Base-by-base conservation (phyloP, 768 basidiomycete genomes). In the Boletales sp. region DNA sequence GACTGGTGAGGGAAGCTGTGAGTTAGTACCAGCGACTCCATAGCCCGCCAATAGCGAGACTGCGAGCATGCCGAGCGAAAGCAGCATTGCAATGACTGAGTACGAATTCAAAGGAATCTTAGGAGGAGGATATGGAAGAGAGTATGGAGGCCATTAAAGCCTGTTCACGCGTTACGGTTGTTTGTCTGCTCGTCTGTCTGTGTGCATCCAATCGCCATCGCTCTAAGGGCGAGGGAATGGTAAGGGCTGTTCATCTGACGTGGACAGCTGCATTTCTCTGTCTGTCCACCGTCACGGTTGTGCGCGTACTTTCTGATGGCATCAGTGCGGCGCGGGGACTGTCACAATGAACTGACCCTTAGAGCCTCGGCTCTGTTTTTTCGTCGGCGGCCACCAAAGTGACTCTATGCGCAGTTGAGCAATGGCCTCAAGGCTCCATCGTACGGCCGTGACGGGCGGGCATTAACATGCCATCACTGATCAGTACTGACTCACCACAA, bases 341-440 rank as follows among this genome's bases (percentile, higher is more conserved):
- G n/a, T n/a, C n/a, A n/a, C n/a, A n/a, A n/a, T n/a, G n/a, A n/a
- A n/a, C n/a, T n/a, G n/a, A n/a, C n/a, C n/a, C n/a, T n/a, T n/a
- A n/a, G n/a, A n/a, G n/a, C n/a, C n/a, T n/a, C n/a, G 25, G 43
- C 17, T 37, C 38, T 31, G n/a, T 35, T n/a, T 55, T 58, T 56
- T 54, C 59, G 48, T 41, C 25, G 38, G 31, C 37, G 13, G 38
- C 25, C 25, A 49, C 19, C 35, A 37, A 39, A 44, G 30, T 25
- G 25, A 28, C 25, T 28, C 25, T 28, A 25, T 25, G 25, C 25
- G 25, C 7, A 14, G 50, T 52, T 13, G 19, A 43, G 15, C 50
- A 41, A 14, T 46, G 51, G 41, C 53, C 50, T 56, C 21, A 51
- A 57, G 55, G 58, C 48, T 13, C 37, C 17, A 43, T 43, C 47